Percentiles rank a stretch among this genome's conserved stretches.
Conservation (phyloP, 495 filamentous ascomycete species). For the Podospora bellae-mahoneyi region DNA sequence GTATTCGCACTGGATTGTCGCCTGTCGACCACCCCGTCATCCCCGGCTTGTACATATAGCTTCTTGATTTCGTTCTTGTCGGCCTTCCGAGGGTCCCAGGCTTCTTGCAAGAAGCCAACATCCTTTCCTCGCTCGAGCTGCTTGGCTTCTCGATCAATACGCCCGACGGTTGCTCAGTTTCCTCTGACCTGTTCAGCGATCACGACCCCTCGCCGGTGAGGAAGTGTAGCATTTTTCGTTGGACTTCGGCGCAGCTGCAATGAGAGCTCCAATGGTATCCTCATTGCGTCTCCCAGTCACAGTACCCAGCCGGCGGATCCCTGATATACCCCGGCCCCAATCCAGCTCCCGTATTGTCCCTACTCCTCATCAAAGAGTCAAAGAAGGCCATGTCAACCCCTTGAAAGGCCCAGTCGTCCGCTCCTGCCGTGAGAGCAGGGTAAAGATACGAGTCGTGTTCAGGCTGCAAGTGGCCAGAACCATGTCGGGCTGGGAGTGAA, state of each 20-base stretch:
- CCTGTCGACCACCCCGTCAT: too few species aligned
- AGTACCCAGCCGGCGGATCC: not conserved
- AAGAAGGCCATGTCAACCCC: conserved; percentile 17
- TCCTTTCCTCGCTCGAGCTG: too few species aligned
- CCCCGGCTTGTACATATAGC: too few species aligned
- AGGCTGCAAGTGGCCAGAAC: not conserved
- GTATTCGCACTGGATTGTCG: too few species aligned
- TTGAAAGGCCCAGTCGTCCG: conserved; percentile 8
- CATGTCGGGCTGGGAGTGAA: not conserved
- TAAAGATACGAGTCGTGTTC: not conserved
- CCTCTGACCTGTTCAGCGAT: too few species aligned
- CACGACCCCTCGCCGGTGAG: too few species aligned
- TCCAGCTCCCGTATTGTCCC: not conserved
- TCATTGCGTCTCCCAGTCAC: not conserved
- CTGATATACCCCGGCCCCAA: not conserved
- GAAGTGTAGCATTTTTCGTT: not conserved
- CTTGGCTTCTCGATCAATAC: too few species aligned
- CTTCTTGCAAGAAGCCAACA: too few species aligned
- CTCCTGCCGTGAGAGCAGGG: not conserved
- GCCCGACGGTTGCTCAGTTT: too few species aligned
- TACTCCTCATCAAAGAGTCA: conserved; percentile 27
- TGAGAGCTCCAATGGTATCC: not conserved
- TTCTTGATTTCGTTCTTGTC: too few species aligned
- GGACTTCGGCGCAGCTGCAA: too few species aligned
- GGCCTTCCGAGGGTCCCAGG: too few species aligned